phyloP scores from a whole-genome alignment of 768 basidiomycete genomes.

The Amanita phalloides region DNA sequence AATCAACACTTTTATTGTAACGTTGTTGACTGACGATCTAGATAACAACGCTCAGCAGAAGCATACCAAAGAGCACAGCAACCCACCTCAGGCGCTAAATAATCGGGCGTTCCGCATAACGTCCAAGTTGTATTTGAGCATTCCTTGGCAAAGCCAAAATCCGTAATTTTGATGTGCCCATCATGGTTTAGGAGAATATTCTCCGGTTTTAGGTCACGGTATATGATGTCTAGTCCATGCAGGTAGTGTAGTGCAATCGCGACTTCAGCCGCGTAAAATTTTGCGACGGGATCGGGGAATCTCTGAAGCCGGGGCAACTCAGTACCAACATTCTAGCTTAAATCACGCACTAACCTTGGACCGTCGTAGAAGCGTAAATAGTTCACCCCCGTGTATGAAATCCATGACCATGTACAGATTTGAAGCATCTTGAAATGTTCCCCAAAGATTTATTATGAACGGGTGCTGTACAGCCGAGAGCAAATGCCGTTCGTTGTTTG shows the following conservation, averaged over 20 bases:
- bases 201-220: conserved; percentile 96
- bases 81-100: conserved; percentile 86
- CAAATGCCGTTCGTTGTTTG: conserved; percentile 89
- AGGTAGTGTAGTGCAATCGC: conserved; percentile 87
- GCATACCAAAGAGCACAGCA: conserved; percentile 4
- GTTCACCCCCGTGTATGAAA: conserved; percentile 92
- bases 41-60: conserved; percentile 2
- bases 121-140: conserved; percentile 90
- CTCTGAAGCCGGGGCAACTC: conserved; percentile 35
- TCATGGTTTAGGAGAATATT: conserved; percentile 91
- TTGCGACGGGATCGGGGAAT: conserved; percentile 94
- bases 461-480: conserved; percentile 81
- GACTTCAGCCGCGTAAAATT: conserved; percentile 96
- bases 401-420: conserved; percentile 99
- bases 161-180: conserved; percentile 94
- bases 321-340: conserved; percentile 7
- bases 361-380: conserved; percentile 87
- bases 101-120: conserved; percentile 91
- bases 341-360: conserved; percentile 54
- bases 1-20: conserved; percentile 96
- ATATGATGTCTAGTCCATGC: conserved; percentile 82
- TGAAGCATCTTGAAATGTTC: conserved; percentile 81
- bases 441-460: conserved; percentile 96
- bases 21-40: conserved; percentile 73
- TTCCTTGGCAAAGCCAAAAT: conserved; percentile 92